These are phyloP conservation scores for Ulvella scutata DNA, from an alignment of 139 green algal genomes.

Conservation along the genomic window DNA sequence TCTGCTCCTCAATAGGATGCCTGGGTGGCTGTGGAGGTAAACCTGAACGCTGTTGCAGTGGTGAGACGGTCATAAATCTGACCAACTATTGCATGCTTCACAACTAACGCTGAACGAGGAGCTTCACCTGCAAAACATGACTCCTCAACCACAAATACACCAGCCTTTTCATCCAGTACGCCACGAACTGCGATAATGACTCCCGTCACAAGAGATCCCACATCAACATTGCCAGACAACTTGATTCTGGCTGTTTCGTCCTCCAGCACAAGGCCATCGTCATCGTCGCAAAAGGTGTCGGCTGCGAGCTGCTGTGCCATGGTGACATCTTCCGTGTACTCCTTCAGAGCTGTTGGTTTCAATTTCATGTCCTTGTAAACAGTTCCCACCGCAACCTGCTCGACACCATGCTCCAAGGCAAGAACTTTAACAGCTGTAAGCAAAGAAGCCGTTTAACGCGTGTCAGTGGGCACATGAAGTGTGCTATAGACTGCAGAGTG, in stretches of 20 bases:
- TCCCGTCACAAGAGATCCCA: constrained; percentile 19
- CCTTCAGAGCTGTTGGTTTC: constrained; percentile 89
- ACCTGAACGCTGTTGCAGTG: too few relatives aligned
- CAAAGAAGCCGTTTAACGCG: not conserved
- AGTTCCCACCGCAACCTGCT: constrained; percentile 68
- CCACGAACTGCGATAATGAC: constrained; percentile 71
- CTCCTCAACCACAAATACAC: constrained; percentile 55
- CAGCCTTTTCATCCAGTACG: constrained; percentile 24
- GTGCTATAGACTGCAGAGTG: constrained; percentile 6
- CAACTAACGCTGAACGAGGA: not conserved
- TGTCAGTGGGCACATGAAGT: not conserved
- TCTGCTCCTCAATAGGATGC: constrained; percentile 16
- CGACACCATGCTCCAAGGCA: constrained; percentile 49
- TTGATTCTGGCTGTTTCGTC: constrained; percentile 80
- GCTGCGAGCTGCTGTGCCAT: constrained; percentile 14
- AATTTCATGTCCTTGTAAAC: constrained; percentile 96
- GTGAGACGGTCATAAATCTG: too few relatives aligned
- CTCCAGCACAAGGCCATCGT: constrained; percentile 80
- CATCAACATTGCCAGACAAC: not conserved
- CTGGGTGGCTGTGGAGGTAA: constrained; percentile 10
- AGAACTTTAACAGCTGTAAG: constrained; percentile 54
- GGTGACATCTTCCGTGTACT: constrained; percentile 67
- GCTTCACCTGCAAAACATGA: constrained; percentile 18
- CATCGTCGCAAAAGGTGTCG: constrained; percentile 43
- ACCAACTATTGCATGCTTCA: not conserved